Base-by-base conservation (phyloP, 805 yeast species). In the Starmerella floricola region DNA sequence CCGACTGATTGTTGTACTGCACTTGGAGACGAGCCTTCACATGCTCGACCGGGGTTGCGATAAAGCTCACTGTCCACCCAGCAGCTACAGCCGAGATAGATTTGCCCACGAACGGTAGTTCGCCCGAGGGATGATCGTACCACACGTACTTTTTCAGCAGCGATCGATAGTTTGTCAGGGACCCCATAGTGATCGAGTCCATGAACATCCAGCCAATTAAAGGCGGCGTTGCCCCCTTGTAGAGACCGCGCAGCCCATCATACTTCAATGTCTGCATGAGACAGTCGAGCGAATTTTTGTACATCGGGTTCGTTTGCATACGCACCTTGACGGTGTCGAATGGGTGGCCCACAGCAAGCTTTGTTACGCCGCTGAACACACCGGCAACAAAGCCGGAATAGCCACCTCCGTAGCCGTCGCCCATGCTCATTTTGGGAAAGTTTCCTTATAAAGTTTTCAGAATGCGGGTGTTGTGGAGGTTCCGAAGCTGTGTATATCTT, bases 1-100 rank as follows among this genome's bases (percentile, higher is more conserved):
- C 70, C 11, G 86, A 78, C 35, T 40, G 27, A 58, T 83, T 91
- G 58, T 84, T 93, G 58, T 86, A 86, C 56, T 86, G 95, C 11
- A 86, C 85, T 60, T 86, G 95, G 38, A 86, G 67, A 48, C 93
- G 70, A 3, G 94, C 94, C 62, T 86, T 86, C 51, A 86, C 76
- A 53, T 80, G 79, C 59, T 86, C 96, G 6, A 86, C 79, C 2
- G 95, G 95, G 0, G 95, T 94, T 4, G 96, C 96, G n/a, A 86
- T 87, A 64, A 86, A 80, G 36, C 88, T 78, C 12, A 86, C 95
- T 0, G 95, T 86, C 79, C 79, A 74, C 2, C 96, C 95, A 8
- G 91, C 76, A 44, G 71, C 52, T 1, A 71, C 67, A n/a, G 94
- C 93, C 1, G 94, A 88, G 18, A 79, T 60, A 24, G 80, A 67